These are phyloP conservation scores for Sporothrix brunneoviolacea DNA, from an alignment of 2,329 filamentous ascomycete species.

Conservation along the genomic window DNA sequence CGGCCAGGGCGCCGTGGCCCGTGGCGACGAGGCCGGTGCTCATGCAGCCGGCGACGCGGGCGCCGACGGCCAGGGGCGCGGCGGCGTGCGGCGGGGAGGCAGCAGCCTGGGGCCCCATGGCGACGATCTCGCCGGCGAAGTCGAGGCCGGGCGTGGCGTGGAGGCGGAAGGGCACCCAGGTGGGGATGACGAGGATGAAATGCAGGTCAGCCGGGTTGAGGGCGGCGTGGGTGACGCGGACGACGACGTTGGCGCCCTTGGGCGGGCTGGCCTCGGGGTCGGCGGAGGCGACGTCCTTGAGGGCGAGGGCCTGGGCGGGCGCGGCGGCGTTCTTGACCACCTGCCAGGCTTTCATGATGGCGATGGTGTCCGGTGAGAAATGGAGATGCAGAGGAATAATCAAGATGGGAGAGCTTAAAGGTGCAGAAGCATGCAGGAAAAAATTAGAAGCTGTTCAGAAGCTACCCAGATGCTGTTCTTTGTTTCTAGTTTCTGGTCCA, in stretches of 20 bases:
- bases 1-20: conserved; percentile 29
- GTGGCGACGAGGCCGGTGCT: conserved; percentile 21
- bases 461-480: no score
- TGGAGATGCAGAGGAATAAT: neutral
- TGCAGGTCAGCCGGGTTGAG: conserved; percentile 32
- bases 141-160: conserved; percentile 28
- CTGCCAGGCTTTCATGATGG: conserved; percentile 25
- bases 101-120: conserved; percentile 19
- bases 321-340: conserved; percentile 23
- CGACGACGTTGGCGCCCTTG: conserved; percentile 21
- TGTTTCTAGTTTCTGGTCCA: no score
- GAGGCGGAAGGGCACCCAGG: conserved; percentile 27
- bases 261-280: conserved; percentile 15
- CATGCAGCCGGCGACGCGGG: conserved; percentile 27
- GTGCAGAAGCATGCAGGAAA: neutral
- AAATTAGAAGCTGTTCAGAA: neutral
- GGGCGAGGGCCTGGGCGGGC: conserved; percentile 21
- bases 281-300: conserved; percentile 13
- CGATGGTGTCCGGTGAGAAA: no score
- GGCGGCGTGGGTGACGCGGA: conserved; percentile 28
- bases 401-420: neutral
- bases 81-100: neutral
- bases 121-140: conserved; percentile 29
- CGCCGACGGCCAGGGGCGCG: conserved; percentile 20
- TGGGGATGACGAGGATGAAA: conserved; percentile 25